These are phyloP conservation scores for Fusarium albidum DNA, from an alignment of 2,329 filamentous ascomycete genomes.

Conservation along the genomic window DNA sequence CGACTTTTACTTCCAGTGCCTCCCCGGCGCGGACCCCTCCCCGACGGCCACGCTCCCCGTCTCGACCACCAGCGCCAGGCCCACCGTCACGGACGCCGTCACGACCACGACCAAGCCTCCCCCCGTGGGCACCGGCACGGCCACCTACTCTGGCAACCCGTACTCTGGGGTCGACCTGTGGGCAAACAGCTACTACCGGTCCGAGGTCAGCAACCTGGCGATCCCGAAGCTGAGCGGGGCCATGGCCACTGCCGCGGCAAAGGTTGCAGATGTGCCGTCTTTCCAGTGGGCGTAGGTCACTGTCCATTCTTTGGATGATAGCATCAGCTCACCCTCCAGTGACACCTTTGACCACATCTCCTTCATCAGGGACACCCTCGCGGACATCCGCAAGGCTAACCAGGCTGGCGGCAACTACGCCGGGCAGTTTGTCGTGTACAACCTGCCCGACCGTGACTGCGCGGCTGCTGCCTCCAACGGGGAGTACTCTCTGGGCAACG, in stretches of 20 bases:
- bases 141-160: slow-evolving; percentile 61
- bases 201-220: slow-evolving; percentile 62
- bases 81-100: slow-evolving; percentile 5
- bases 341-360: slow-evolving; percentile 60
- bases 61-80: slow-evolving; percentile 20
- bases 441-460: slow-evolving; percentile 67
- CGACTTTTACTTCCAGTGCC: slow-evolving; percentile 37
- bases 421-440: slow-evolving; percentile 63
- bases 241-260: slow-evolving; percentile 59
- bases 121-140: slow-evolving; percentile 46
- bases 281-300: slow-evolving; percentile 63
- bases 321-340: no score
- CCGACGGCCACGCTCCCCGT: slow-evolving; percentile 18
- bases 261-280: slow-evolving; percentile 60
- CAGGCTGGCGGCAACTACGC: slow-evolving; percentile 50
- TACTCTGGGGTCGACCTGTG: slow-evolving; percentile 59
- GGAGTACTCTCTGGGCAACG: slow-evolving; percentile 59
- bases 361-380: slow-evolving; percentile 55
- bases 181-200: slow-evolving; percentile 64
- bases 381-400: slow-evolving; percentile 52
- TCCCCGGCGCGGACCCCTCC: slow-evolving; percentile 28
- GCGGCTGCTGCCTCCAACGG: slow-evolving; percentile 65
- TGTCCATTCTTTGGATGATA: no score
- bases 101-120: slow-evolving; percentile 34
- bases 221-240: slow-evolving; percentile 68